phyloP scores from a whole-genome alignment of 495 filamentous ascomycete species.

The Sordaria brevicollis region DNA sequence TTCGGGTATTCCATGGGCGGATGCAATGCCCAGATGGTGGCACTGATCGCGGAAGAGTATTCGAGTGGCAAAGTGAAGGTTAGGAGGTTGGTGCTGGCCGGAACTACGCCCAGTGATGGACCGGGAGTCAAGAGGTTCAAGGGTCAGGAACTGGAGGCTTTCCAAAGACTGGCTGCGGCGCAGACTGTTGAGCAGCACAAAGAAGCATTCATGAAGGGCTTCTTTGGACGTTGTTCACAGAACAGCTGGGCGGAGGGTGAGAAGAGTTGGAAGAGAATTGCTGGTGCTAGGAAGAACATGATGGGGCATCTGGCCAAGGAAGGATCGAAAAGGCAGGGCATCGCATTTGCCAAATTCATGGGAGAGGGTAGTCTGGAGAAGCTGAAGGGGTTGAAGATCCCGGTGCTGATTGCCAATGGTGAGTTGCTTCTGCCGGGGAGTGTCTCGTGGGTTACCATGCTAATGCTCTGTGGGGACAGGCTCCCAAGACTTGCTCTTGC shows the following conservation, averaged over 20 bases:
- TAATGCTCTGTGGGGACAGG: background rate
- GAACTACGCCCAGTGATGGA: conserved; percentile 12
- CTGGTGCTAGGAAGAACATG: background rate
- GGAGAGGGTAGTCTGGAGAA: conserved; percentile 16
- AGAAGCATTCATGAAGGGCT: conserved; percentile 2
- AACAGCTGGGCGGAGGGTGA: conserved; percentile 9
- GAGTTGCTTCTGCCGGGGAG: background rate
- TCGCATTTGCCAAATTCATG: conserved; percentile 12
- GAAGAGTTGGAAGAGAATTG: conserved; percentile 16
- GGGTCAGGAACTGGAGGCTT: conserved; percentile 2
- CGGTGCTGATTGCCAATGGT: conserved; percentile 25
- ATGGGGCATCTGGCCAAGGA: conserved; percentile 12
- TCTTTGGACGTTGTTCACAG: conserved; percentile 9
- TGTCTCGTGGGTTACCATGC: background rate
- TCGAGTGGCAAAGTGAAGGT: conserved; percentile 4
- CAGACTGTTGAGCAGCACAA: conserved; percentile 6
- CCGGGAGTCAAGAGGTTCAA: background rate
- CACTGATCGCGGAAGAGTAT: conserved; percentile 2
- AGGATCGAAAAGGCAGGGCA: conserved; percentile 11
- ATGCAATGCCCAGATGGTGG: conserved; percentile 16
- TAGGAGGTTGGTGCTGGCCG: conserved; percentile 15
- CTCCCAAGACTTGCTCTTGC: conserved; percentile 17
- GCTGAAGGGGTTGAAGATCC: conserved; percentile 19
- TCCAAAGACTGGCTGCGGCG: conserved; percentile 1
- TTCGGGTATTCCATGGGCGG: conserved; percentile 24